Conservation (phyloP, 2,329 filamentous ascomycete species). For the Colletotrichum theobromicola region DNA sequence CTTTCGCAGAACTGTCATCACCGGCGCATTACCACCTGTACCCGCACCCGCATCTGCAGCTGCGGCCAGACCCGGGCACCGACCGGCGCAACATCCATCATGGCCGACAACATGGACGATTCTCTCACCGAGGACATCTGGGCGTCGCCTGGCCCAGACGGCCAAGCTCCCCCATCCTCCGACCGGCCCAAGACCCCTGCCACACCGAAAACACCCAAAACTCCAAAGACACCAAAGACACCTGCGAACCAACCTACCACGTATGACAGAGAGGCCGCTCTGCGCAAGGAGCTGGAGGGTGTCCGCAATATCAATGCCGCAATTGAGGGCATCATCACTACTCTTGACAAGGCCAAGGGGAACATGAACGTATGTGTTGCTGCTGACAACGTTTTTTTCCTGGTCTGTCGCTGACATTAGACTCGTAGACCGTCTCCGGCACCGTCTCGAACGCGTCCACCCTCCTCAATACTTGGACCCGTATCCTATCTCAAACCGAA, state of each 20-base stretch:
- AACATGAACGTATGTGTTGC: conserved; percentile 73
- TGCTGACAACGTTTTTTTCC: not conserved
- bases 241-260: conserved; percentile 37
- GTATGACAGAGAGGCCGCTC: conserved; percentile 73
- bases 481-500: conserved; percentile 95
- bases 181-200: conserved; percentile 52
- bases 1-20: not conserved
- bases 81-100: conserved; percentile 27
- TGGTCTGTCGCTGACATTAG: conserved; percentile 11
- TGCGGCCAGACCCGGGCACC: not conserved
- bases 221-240: conserved; percentile 52
- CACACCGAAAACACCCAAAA: conserved; percentile 52
- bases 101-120: conserved; percentile 50
- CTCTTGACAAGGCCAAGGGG: conserved; percentile 72
- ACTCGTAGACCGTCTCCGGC: conserved; percentile 73
- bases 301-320: conserved; percentile 87
- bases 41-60: not conserved
- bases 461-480: conserved; percentile 92
- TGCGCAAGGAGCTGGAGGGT: conserved; percentile 81
- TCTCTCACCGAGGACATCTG: conserved; percentile 55
- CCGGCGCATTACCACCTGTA: not conserved
- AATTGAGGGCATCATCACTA: conserved; percentile 79
- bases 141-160: conserved; percentile 45
- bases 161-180: conserved; percentile 27
- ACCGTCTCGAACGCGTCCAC: conserved; percentile 89